Conservation (phyloP, 257 asterid genomes). For the Plantago major region DNA sequence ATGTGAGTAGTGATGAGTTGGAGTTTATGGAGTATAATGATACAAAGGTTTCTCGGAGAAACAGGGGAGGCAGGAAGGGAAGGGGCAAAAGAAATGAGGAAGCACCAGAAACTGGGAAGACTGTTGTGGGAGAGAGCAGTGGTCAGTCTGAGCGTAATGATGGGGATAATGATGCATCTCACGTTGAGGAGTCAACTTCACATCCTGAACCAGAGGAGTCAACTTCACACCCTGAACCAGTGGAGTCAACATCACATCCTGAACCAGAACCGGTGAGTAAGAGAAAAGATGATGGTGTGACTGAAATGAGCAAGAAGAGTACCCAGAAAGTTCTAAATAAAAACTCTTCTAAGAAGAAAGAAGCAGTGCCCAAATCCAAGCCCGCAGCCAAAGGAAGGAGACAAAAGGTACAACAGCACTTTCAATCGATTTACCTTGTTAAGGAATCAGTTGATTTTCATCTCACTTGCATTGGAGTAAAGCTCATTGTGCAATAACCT, state of each 20-base stretch:
- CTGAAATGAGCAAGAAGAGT: constrained; percentile 34
- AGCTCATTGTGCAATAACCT: not conserved
- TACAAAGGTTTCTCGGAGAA: constrained; percentile 56
- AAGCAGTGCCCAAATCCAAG: constrained; percentile 43
- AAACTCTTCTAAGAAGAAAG: constrained; percentile 49
- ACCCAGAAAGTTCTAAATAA: constrained; percentile 35
- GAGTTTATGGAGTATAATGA: constrained; percentile 77
- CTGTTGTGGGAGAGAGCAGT: constrained; percentile 24
- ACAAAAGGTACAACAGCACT: constrained; percentile 52
- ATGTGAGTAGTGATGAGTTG: constrained; percentile 47
- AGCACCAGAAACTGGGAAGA: constrained; percentile 28
- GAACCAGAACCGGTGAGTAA: constrained; percentile 26
- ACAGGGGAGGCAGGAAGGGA: constrained; percentile 62
- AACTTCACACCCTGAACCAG: constrained; percentile 34
- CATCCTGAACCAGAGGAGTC: constrained; percentile 34
- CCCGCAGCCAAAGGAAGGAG: constrained; percentile 64
- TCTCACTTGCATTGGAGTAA: no score
- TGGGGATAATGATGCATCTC: constrained; percentile 30
- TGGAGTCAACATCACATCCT: constrained; percentile 29
- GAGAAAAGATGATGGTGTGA: constrained; percentile 31
- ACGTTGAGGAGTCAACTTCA: constrained; percentile 31
- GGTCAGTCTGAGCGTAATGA: constrained; percentile 29
- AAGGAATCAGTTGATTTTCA: not conserved
- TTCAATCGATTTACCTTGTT: not conserved
- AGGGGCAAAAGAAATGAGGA: constrained; percentile 46